These are phyloP conservation scores for Blepharisma undulans DNA, from an alignment of 169 alveolate species.

Conservation along the genomic window DNA sequence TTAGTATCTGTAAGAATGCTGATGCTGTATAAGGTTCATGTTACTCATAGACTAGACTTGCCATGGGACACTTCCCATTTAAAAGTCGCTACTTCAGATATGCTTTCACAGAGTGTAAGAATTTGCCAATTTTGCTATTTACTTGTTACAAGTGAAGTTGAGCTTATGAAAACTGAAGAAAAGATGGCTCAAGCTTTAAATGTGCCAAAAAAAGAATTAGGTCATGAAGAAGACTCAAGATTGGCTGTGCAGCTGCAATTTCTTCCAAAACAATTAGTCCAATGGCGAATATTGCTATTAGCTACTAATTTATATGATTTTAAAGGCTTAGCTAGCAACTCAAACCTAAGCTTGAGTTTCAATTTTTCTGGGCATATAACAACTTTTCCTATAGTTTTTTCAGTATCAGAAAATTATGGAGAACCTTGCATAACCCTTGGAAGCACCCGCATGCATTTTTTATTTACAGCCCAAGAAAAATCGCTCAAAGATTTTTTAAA, in stretches of 20 bases:
- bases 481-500: neutral
- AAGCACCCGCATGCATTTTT: slow-evolving; percentile 3
- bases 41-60: slow-evolving; percentile 1
- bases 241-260: slow-evolving; percentile 22
- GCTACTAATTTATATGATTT: neutral
- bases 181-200: neutral
- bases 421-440: neutral
- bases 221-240: slow-evolving; percentile 5
- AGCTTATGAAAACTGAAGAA: slow-evolving; percentile 26
- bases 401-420: neutral
- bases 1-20: slow-evolving; percentile 37
- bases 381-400: neutral
- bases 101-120: slow-evolving; percentile 12
- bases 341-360: neutral
- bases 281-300: slow-evolving; percentile 2
- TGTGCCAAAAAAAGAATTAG: neutral
- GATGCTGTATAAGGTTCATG: slow-evolving; percentile 32
- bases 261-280: slow-evolving; percentile 13
- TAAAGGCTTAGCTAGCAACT: neutral
- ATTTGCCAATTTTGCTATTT: slow-evolving; percentile 38
- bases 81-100: neutral
- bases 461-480: slow-evolving; percentile 13
- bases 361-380: neutral
- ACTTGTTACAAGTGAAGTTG: slow-evolving; percentile 38
- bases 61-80: slow-evolving; percentile 30